Evolutionary conservation across 2,329 filamentous ascomycete species (phyloP).

Genomic region (Rutstroemia sp.): DNA sequence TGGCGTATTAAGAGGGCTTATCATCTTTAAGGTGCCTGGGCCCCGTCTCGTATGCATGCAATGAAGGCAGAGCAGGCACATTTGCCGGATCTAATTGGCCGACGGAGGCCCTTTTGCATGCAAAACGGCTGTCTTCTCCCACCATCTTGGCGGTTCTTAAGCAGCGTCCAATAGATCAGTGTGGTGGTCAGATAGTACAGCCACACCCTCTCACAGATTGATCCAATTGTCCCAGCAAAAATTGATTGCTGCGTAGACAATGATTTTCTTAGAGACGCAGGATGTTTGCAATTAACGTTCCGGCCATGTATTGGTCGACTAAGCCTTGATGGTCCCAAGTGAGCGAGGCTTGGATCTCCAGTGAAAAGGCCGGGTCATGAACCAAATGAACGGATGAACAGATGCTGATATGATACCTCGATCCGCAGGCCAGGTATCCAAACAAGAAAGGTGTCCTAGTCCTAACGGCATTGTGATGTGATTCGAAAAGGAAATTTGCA

Average conservation of each 20-base stretch:
- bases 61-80: neutral
- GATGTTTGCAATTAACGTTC: neutral
- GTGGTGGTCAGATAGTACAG: neutral
- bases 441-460: neutral
- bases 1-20: neutral
- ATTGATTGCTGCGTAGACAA: neutral
- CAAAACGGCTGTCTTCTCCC: neutral
- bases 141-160: neutral
- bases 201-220: neutral
- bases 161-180: neutral
- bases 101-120: neutral
- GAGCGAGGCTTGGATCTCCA: neutral
- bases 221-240: neutral
- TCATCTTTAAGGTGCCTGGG: neutral
- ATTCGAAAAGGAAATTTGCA: neutral
- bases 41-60: conserved; percentile 1
- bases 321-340: neutral
- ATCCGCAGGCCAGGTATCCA: neutral
- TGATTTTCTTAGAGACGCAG: neutral
- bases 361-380: neutral
- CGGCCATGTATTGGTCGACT: neutral
- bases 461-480: neutral
- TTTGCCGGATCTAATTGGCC: neutral
- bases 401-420: neutral
- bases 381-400: no score